A percentile compares a stretch with the other conserved stretches of the same genome.
phyloP scores from a whole-genome alignment of 1,284 basidiomycete genomes.

The Cutaneotrichosporon cutaneum region DNA sequence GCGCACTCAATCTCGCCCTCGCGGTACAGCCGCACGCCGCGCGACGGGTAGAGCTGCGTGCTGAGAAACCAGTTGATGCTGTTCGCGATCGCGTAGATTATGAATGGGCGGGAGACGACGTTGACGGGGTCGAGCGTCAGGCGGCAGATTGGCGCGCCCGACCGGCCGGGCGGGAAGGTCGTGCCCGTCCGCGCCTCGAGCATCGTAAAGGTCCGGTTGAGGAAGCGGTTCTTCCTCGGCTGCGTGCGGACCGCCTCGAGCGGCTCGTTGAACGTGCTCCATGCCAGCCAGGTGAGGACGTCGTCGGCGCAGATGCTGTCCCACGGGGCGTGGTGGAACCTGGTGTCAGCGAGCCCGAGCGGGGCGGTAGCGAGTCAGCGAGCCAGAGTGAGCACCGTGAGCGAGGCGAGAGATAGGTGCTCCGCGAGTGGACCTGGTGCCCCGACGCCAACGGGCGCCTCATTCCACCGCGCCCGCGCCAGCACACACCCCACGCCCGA shows the following conservation, averaged over 20 bases:
- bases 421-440: too few species aligned
- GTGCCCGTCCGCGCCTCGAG: slow-evolving; percentile 73
- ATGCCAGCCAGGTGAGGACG: slow-evolving; percentile 75
- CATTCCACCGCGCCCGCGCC: too few species aligned
- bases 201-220: slow-evolving; percentile 63
- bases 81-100: slow-evolving; percentile 67
- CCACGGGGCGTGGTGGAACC: slow-evolving; percentile 76
- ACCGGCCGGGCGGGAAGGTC: slow-evolving; percentile 63
- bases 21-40: slow-evolving; percentile 38
- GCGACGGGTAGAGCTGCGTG: slow-evolving; percentile 35
- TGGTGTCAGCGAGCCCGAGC: slow-evolving; percentile 38
- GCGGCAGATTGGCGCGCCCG: slow-evolving; percentile 62
- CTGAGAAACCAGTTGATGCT: slow-evolving; percentile 55
- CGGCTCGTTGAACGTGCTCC: slow-evolving; percentile 72
- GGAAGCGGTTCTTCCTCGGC: slow-evolving; percentile 55
- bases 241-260: slow-evolving; percentile 55
- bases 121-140: slow-evolving; percentile 77
- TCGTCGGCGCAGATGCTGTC: slow-evolving; percentile 66
- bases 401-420: too few species aligned
- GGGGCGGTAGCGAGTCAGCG: too few species aligned
- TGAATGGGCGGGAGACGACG: slow-evolving; percentile 63
- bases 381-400: too few species aligned
- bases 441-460: too few species aligned
- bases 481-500: too few species aligned
- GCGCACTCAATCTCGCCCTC: slow-evolving; percentile 56